These are phyloP conservation scores for Ustilago cynodontis DNA, from an alignment of 1,284 basidiomycete species.

Conservation along the genomic window DNA sequence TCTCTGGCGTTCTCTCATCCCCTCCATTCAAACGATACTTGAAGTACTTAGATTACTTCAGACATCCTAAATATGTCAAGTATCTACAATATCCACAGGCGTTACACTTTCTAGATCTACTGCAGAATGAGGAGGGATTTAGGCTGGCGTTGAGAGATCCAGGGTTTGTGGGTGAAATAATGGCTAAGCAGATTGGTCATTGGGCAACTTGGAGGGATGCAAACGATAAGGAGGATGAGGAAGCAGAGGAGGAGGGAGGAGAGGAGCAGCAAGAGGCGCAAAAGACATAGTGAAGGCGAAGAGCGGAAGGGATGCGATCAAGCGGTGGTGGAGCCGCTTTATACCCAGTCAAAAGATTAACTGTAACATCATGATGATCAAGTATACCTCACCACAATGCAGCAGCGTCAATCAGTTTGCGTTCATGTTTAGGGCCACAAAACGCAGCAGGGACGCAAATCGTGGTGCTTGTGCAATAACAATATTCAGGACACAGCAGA, in stretches of 20 bases:
- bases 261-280: neutral
- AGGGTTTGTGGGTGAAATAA: slow-evolving; percentile 61
- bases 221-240: slow-evolving; percentile 13
- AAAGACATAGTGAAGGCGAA: neutral
- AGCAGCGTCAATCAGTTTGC: too few species aligned
- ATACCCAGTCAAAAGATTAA: neutral
- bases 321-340: too few species aligned
- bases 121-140: slow-evolving; percentile 57
- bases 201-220: slow-evolving; percentile 65
- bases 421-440: too few species aligned
- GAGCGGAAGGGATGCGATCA: too few species aligned
- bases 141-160: slow-evolving; percentile 51
- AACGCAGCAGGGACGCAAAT: too few species aligned
- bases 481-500: too few species aligned
- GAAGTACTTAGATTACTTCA: slow-evolving; percentile 58
- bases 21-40: slow-evolving; percentile 60
- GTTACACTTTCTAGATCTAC: slow-evolving; percentile 56
- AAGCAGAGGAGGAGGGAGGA: neutral
- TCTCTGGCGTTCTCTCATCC: slow-evolving; percentile 49
- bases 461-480: too few species aligned
- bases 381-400: neutral
- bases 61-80: slow-evolving; percentile 57
- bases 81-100: slow-evolving; percentile 65
- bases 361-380: neutral
- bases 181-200: slow-evolving; percentile 57